Percentiles rank a stretch among this genome's conserved stretches.
phyloP scores from a whole-genome alignment of 2,329 filamentous ascomycete genomes.

The Aspergillus sp. region DNA sequence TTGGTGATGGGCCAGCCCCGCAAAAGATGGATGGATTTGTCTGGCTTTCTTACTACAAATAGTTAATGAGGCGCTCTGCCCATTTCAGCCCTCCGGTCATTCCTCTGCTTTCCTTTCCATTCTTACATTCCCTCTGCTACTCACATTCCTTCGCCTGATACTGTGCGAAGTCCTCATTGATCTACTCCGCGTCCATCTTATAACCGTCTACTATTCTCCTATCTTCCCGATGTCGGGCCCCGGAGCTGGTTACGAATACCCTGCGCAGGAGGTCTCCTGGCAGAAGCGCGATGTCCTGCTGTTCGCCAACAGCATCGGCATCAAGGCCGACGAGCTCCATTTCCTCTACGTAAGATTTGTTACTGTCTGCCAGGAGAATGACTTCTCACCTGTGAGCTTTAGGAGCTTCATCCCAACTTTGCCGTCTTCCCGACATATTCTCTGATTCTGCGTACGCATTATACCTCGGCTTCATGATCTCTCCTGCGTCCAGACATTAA shows the following conservation, averaged over 20 bases:
- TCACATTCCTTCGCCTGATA: not conserved
- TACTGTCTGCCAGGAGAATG: no score
- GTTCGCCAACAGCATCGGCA: constrained; percentile 87
- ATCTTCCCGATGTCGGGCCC: constrained; percentile 44
- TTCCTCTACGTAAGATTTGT: constrained; percentile 72
- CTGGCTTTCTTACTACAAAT: not conserved
- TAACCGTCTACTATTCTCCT: not conserved
- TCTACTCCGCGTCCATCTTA: not conserved
- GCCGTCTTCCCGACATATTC: constrained; percentile 86
- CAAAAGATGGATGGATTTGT: constrained; percentile 4
- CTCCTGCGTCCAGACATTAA: constrained; percentile 31
- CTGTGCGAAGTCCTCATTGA: not conserved
- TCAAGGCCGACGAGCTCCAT: constrained; percentile 81
- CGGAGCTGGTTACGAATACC: constrained; percentile 75
- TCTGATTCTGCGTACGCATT: constrained; percentile 64
- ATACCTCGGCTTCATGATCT: not conserved
- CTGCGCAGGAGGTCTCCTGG: constrained; percentile 74
- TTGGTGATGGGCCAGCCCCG: constrained; percentile 10
- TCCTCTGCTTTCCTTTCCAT: not conserved
- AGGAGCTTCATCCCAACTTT: constrained; percentile 88
- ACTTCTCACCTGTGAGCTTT: constrained; percentile 2
- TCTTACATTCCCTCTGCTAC: not conserved
- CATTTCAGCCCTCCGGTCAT: not conserved
- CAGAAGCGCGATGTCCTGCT: constrained; percentile 82
- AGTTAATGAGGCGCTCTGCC: not conserved